Evolutionary conservation across 1,139 yeast genomes (phyloP).

Genomic region (Candida sanyaensis): DNA sequence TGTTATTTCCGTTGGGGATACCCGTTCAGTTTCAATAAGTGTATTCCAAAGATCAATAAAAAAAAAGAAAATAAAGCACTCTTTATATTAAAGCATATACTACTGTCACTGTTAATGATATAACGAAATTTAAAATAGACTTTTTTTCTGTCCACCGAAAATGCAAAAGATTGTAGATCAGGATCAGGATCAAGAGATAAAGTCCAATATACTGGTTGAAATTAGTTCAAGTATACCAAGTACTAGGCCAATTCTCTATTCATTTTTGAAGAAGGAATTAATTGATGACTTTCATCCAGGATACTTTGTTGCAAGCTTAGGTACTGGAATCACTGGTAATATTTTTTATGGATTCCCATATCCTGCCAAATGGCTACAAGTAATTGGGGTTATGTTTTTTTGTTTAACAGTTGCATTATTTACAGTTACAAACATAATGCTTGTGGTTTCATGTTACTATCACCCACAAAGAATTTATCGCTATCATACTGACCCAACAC

Average conservation of each 20-base stretch:
- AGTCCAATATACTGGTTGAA: not conserved
- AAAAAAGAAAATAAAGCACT: not conserved
- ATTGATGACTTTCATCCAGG: slow-evolving; percentile 34
- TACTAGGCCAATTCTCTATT: not conserved
- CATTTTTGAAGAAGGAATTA: slow-evolving; percentile 8
- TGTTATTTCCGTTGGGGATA: not conserved
- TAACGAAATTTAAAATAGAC: no score
- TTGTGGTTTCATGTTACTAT: slow-evolving; percentile 7
- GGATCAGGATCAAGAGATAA: not conserved
- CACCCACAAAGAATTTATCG: slow-evolving; percentile 28
- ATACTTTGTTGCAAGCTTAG: slow-evolving; percentile 77
- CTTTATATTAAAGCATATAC: no score
- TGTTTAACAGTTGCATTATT: slow-evolving; percentile 39
- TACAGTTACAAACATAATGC: slow-evolving; percentile 24
- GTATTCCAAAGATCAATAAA: not conserved
- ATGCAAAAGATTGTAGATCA: no score
- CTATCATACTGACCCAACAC: slow-evolving; percentile 44
- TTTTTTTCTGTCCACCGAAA: no score
- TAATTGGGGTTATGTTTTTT: slow-evolving; percentile 56
- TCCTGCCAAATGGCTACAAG: slow-evolving; percentile 57
- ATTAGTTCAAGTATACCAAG: not conserved
- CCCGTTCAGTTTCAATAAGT: not conserved
- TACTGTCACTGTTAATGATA: no score
- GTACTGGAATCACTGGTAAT: slow-evolving; percentile 70
- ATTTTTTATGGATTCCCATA: slow-evolving; percentile 68